Evolutionary conservation across 345 rosid genomes (phyloP), one percentile per base, ranked within the genome.

Genomic region (Salix koriyanagi): DNA sequence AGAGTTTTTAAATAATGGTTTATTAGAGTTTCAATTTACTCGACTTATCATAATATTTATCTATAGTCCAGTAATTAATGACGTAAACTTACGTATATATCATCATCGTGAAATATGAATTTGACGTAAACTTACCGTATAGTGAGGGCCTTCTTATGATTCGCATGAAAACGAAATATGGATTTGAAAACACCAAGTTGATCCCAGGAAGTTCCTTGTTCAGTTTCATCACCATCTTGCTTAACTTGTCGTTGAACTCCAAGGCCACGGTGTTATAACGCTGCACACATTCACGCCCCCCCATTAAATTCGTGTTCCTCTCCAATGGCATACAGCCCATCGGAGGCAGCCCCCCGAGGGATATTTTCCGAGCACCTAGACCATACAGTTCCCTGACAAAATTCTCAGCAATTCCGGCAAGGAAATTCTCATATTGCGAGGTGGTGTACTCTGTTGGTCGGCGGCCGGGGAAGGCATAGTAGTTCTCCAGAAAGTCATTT

Each of bases 291-390:
- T 62, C 79, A 21, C 79, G 10, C 4, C 41, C 56, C 14, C 74
- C 72, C 58, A 86, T 7, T 58, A 89, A 12, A 64, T 91, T 89
- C n/a, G 84, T 80, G 32, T 86, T 64, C 67, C 91, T 85, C 81
- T 91, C 91, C 39, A 91, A 37, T 16, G 93, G 96, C 87, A 91
- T 71, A 70, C 96, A 91, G 32, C 93, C 96, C 96, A 91, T 89
- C 12, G 96, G 96, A 41, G 89, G 89, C 10, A 89, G 37, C 14
- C 93, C 92, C 1, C 87, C 84, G 25, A 89, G 32, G 42, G 92
- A 84, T 30, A 91, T 37, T 74, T 89, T 91, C 67, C 90, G 73
- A 15, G 72, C 91, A 5, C 96, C 96, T 1, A 88, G 85, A 7
- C 62, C 48, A 36, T 89, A 76, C 2, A 91, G 71, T 4, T 88